Evolutionary conservation across 768 basidiomycete genomes (phyloP).

Genomic region (Suillus luteus): DNA sequence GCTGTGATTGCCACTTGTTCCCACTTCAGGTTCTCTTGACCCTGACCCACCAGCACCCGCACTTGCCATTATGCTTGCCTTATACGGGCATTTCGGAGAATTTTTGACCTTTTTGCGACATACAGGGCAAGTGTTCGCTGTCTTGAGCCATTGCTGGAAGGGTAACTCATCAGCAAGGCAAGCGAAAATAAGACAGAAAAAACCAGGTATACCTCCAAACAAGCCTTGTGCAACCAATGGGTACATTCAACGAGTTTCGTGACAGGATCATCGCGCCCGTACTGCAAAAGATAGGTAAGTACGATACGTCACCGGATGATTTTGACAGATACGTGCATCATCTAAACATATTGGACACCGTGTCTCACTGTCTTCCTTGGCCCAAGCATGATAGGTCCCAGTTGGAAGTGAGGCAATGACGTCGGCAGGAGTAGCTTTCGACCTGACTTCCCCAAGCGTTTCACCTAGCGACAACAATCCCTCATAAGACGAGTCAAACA

Average conservation of each 20-base stretch:
- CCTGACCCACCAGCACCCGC: background rate
- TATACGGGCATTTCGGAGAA: conserved; percentile 8
- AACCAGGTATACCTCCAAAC: conserved; percentile 59
- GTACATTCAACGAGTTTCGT: conserved; percentile 69
- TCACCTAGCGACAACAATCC: conserved; percentile 58
- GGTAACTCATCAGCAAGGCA: conserved; percentile 4
- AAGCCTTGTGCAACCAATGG: conserved; percentile 81
- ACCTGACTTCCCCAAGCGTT: conserved; percentile 67
- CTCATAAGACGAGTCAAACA: conserved; percentile 79
- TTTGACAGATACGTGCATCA: conserved; percentile 56
- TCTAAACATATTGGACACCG: conserved; percentile 86
- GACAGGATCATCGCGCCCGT: conserved; percentile 59
- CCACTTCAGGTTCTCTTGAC: conserved; percentile 1
- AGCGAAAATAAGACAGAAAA: background rate
- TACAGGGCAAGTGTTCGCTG: conserved; percentile 78
- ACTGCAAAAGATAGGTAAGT: conserved; percentile 44
- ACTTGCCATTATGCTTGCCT: conserved; percentile 3
- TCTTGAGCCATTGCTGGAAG: conserved; percentile 75
- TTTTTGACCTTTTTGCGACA: conserved; percentile 63
- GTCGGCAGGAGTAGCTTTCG: conserved; percentile 61
- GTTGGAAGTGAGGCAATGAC: conserved; percentile 62
- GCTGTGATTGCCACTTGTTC: background rate
- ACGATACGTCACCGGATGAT: conserved; percentile 2
- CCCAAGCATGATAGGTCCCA: conserved; percentile 70
- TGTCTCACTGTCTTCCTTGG: conserved; percentile 61